phyloP scores from a whole-genome alignment of 192 early-diverging fungal genomes.

The Pecoramyces ruminantium region DNA sequence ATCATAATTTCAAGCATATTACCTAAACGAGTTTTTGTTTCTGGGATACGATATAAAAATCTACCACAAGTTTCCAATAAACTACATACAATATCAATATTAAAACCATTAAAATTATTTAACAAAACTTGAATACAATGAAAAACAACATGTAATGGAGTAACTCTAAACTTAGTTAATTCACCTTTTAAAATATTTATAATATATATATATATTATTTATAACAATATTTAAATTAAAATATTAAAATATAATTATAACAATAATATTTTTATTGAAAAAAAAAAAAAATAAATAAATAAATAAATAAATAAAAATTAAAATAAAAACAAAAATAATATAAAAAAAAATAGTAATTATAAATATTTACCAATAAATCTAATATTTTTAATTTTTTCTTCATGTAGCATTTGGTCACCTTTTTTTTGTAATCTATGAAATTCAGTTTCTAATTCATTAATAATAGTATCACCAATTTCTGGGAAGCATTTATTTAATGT shows the following conservation, averaged over 20 bases:
- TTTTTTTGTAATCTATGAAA: constrained; percentile 57
- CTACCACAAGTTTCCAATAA: constrained; percentile 80
- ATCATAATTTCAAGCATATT: constrained; percentile 76
- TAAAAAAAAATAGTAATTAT: too few relatives aligned
- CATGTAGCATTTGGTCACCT: constrained; percentile 49
- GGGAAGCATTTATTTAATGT: constrained; percentile 72
- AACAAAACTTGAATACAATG: constrained; percentile 68
- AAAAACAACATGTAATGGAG: constrained; percentile 61
- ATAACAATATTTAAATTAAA: too few relatives aligned
- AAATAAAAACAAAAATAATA: background rate
- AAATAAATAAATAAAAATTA: background rate
- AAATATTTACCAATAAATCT: constrained; percentile 46
- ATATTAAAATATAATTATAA: too few relatives aligned
- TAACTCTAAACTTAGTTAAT: constrained; percentile 83
- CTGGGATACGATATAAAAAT: constrained; percentile 59
- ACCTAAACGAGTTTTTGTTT: constrained; percentile 50
- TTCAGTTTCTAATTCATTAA: constrained; percentile 51
- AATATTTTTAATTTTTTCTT: constrained; percentile 67
- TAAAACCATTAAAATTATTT: constrained; percentile 68
- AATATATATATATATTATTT: too few relatives aligned
- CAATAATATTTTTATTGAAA: too few relatives aligned
- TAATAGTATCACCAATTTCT: constrained; percentile 57
- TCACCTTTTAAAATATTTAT: constrained; percentile 19
- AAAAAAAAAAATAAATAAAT: too few relatives aligned
- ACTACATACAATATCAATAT: constrained; percentile 67